phyloP scores from a whole-genome alignment of 305 asterid species.

The Solanum hybrid region DNA sequence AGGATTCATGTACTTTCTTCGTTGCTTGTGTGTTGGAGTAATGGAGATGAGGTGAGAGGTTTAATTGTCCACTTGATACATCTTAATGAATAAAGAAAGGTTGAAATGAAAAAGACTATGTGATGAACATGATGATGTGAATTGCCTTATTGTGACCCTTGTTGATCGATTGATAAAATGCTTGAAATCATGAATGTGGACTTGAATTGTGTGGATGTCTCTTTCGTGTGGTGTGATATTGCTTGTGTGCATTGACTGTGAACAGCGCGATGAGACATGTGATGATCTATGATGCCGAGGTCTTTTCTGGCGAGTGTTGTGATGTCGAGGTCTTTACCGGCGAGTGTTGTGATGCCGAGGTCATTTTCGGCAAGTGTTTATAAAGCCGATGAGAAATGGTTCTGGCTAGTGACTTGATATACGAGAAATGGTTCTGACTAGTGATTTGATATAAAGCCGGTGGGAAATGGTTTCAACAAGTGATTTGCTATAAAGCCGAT shows the following conservation, averaged over 20 bases:
- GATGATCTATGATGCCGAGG: too few species aligned
- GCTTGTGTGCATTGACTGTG: background rate
- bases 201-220: background rate
- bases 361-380: background rate
- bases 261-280: background rate
- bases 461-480: too few species aligned
- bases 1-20: background rate
- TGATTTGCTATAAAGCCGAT: too few species aligned
- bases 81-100: background rate
- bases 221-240: background rate
- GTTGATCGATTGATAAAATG: background rate
- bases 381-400: too few species aligned
- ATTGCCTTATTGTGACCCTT: background rate
- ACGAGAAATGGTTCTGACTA: fast-evolving
- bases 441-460: too few species aligned
- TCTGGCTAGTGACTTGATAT: too few species aligned
- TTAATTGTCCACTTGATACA: background rate
- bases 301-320: too few species aligned
- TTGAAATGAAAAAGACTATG: background rate
- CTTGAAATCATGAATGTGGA: background rate
- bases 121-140: background rate
- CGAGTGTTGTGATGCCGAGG: too few species aligned
- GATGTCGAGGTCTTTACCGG: background rate
- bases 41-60: background rate
- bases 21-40: background rate